These are phyloP conservation scores for Globisporangium alternatum DNA, from an alignment of 352 stramenopile species.

Conservation along the genomic window DNA sequence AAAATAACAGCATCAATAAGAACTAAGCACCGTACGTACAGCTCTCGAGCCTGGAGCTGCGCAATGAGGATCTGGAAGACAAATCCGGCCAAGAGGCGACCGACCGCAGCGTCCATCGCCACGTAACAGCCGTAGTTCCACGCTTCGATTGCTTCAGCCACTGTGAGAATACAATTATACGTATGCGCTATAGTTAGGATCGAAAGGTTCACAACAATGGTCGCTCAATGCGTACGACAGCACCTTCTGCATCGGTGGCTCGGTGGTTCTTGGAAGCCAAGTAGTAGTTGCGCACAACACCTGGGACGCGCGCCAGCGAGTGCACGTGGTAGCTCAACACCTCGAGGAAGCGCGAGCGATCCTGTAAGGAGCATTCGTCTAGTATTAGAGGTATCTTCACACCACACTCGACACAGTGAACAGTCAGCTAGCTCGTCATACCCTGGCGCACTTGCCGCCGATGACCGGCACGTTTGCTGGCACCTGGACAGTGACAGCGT, in stretches of 20 bases:
- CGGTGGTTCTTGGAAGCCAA: constrained; percentile 16
- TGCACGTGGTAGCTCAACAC: constrained; percentile 31
- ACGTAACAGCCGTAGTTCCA: constrained; percentile 34
- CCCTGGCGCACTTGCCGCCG: constrained; percentile 33
- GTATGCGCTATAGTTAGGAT: neutral
- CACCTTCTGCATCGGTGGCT: constrained; percentile 35
- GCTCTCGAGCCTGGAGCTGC: constrained; percentile 5
- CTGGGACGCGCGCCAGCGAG: constrained; percentile 27
- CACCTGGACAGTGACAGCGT: constrained; percentile 12
- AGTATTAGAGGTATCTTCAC: neutral
- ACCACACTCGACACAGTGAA: neutral
- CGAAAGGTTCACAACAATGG: neutral
- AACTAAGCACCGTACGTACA: constrained; percentile 5
- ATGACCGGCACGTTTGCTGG: constrained; percentile 25
- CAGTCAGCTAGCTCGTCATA: constrained; percentile 11
- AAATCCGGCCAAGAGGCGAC: constrained; percentile 10
- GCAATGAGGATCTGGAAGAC: constrained; percentile 10
- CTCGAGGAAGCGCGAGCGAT: constrained; percentile 38
- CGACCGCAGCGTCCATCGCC: constrained; percentile 27
- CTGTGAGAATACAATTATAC: constrained; percentile 14
- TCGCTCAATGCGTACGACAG: neutral
- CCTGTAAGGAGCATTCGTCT: constrained; percentile 19
- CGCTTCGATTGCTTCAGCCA: constrained; percentile 24
- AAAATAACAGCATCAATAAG: no score
- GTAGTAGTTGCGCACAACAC: constrained; percentile 26